phyloP scores from a whole-genome alignment of 169 alveolate species.

The Cryptosporidium xiaoi region DNA sequence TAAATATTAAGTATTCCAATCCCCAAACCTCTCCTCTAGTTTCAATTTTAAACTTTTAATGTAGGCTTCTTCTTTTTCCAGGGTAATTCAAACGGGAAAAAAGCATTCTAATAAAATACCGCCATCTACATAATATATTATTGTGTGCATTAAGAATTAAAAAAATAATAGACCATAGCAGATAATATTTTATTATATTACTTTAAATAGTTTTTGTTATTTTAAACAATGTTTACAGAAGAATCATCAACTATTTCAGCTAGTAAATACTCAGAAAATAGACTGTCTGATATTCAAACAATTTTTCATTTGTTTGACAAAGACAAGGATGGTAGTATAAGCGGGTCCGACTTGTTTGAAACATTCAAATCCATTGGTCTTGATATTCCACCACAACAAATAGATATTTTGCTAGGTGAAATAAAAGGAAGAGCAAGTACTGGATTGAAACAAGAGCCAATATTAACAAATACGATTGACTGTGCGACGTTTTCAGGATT shows the following conservation, averaged over 20 bases:
- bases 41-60: too few relatives aligned
- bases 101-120: not conserved
- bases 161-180: too few relatives aligned
- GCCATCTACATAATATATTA: slow-evolving; percentile 1
- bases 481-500: slow-evolving; percentile 69
- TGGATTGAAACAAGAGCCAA: slow-evolving; percentile 43
- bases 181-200: not conserved
- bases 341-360: slow-evolving; percentile 69
- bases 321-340: slow-evolving; percentile 69
- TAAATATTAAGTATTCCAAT: too few relatives aligned
- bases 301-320: slow-evolving; percentile 65
- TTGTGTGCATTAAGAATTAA: too few relatives aligned
- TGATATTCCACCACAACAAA: slow-evolving; percentile 70
- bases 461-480: slow-evolving; percentile 44
- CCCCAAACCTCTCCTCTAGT: too few relatives aligned
- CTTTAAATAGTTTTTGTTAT: not conserved
- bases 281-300: slow-evolving; percentile 67
- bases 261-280: slow-evolving; percentile 21
- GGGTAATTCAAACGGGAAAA: too few relatives aligned
- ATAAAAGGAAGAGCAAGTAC: slow-evolving; percentile 63
- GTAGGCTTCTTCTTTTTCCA: too few relatives aligned
- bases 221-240: slow-evolving; percentile 5
- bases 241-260: not conserved
- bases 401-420: slow-evolving; percentile 50
- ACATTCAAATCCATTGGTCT: slow-evolving; percentile 54